Conservation (phyloP, 768 basidiomycete species). For the Boletus rex-veris region DNA sequence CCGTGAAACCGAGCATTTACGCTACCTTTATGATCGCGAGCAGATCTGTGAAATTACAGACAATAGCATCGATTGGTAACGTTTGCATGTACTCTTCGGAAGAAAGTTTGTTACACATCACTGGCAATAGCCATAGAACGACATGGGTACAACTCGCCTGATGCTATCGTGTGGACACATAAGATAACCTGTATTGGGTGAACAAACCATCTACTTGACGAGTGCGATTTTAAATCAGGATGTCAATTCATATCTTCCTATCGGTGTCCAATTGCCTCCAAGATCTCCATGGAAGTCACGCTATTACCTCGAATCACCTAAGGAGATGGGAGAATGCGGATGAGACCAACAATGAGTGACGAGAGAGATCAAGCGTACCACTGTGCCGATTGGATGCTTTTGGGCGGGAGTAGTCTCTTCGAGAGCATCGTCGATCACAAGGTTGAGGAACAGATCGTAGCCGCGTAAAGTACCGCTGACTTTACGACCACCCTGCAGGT, state of each 20-base stretch:
- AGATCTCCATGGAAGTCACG: conserved; percentile 90
- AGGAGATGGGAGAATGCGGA: conserved; percentile 1
- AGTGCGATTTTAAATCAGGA: neutral
- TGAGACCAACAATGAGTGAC: neutral
- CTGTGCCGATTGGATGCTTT: conserved; percentile 87
- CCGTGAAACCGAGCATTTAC: neutral
- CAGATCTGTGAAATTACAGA: neutral
- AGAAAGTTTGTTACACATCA: neutral
- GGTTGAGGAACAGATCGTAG: conserved; percentile 97
- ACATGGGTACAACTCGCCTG: conserved; percentile 5
- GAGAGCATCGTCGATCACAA: conserved; percentile 92
- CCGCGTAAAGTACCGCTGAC: conserved; percentile 93
- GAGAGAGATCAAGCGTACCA: conserved; percentile 54
- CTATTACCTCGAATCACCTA: conserved; percentile 97
- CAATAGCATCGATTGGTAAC: neutral
- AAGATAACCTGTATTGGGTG: neutral
- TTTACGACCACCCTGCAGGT: conserved; percentile 92
- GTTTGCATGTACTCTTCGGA: neutral
- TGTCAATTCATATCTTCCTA: conserved; percentile 4
- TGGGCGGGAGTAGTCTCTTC: conserved; percentile 90
- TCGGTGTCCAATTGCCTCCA: conserved; percentile 53
- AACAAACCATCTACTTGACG: conserved; percentile 9
- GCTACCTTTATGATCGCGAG: neutral
- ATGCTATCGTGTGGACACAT: neutral
- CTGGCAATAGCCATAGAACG: neutral